These are phyloP conservation scores for Rosa persica DNA, from an alignment of 306 rosid genomes.

Conservation along the genomic window DNA sequence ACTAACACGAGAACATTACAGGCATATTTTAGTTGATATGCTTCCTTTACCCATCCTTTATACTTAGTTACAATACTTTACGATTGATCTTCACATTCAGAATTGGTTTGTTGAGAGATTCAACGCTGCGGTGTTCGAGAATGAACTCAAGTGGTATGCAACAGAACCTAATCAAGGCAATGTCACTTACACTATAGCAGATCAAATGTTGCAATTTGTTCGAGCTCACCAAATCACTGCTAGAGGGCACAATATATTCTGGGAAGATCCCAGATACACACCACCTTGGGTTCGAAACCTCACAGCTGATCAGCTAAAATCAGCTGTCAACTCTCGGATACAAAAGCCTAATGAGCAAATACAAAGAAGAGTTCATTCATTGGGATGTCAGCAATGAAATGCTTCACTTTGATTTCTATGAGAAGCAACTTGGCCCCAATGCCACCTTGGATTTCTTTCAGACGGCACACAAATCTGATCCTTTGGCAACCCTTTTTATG, in stretches of 20 bases:
- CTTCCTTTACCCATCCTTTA: neutral
- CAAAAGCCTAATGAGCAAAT: constrained; percentile 62
- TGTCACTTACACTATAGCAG: constrained; percentile 59
- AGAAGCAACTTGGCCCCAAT: constrained; percentile 61
- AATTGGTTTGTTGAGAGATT: constrained; percentile 80
- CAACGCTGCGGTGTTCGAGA: constrained; percentile 85
- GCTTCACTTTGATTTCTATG: constrained; percentile 96
- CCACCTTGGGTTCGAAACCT: constrained; percentile 81
- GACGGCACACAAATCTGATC: constrained; percentile 71
- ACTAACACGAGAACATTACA: neutral
- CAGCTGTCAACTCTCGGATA: constrained; percentile 62
- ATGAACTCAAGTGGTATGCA: constrained; percentile 92
- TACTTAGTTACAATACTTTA: neutral
- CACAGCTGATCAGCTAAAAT: constrained; percentile 37
- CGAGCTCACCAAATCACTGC: constrained; percentile 62
- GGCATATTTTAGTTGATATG: neutral
- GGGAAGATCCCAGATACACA: constrained; percentile 86
- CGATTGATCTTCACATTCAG: constrained; percentile 32
- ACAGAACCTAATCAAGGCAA: constrained; percentile 82
- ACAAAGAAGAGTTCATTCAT: constrained; percentile 76
- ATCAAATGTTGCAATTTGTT: constrained; percentile 68
- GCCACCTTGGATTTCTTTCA: constrained; percentile 66
- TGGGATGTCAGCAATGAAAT: constrained; percentile 97
- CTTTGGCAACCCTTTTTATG: constrained; percentile 76
- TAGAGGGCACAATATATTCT: constrained; percentile 91